These are phyloP conservation scores for Cyclocybe cylindracea DNA, from an alignment of 768 basidiomycete species.

Conservation along the genomic window DNA sequence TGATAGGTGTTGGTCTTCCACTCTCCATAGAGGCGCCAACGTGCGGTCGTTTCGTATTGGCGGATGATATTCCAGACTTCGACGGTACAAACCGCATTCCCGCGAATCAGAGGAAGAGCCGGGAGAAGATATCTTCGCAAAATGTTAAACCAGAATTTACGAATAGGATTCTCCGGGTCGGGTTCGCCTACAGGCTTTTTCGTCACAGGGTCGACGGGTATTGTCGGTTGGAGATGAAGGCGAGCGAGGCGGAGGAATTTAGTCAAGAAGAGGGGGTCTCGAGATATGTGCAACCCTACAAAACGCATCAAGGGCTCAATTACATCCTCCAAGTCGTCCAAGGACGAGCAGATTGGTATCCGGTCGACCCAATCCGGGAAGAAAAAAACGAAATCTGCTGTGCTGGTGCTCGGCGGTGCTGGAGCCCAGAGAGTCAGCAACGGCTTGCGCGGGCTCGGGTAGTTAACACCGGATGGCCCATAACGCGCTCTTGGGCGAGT, in stretches of 20 bases:
- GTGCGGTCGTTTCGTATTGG: conserved; percentile 72
- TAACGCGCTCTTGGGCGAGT: conserved; percentile 64
- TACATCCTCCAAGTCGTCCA: conserved; percentile 74
- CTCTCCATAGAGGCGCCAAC: conserved; percentile 94
- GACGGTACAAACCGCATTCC: conserved; percentile 85
- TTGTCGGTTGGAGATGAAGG: conserved; percentile 55
- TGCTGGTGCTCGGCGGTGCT: conserved; percentile 74
- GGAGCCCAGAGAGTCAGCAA: conserved; percentile 79
- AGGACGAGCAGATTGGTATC: conserved; percentile 61
- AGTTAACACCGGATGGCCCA: conserved; percentile 53
- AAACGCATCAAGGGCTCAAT: conserved; percentile 81
- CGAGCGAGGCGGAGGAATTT: conserved; percentile 82
- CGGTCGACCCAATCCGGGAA: conserved; percentile 80
- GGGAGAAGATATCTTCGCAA: conserved; percentile 83
- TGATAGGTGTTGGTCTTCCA: conserved; percentile 80
- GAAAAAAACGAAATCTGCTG: conserved; percentile 86
- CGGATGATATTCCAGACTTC: conserved; percentile 92
- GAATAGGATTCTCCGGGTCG: conserved; percentile 59
- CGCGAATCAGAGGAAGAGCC: conserved; percentile 79
- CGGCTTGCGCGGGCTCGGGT: conserved; percentile 58
- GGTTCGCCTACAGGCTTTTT: conserved; percentile 58
- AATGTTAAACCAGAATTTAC: conserved; percentile 84
- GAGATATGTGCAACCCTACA: conserved; percentile 77
- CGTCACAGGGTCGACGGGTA: conserved; percentile 57
- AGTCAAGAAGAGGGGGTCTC: conserved; percentile 75